Evolutionary conservation across 1,284 basidiomycete species (phyloP).

Genomic region (Ganoderma meredithae): DNA sequence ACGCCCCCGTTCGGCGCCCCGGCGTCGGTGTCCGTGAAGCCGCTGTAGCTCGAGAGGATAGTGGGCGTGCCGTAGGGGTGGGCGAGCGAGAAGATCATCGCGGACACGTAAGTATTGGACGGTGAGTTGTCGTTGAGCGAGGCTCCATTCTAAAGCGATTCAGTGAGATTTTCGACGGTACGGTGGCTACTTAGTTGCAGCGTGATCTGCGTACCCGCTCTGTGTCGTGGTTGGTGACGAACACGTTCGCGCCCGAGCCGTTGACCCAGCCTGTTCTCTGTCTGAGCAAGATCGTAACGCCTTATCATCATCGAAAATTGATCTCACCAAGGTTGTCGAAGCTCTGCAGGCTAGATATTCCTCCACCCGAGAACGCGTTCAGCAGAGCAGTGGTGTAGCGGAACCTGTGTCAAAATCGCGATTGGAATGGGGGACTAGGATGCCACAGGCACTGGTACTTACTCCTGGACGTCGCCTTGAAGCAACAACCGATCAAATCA

Average conservation of each 20-base stretch:
- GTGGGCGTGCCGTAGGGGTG: slow-evolving; percentile 73
- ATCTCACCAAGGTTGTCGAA: slow-evolving; percentile 59
- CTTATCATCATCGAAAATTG: background rate
- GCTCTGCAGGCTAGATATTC: slow-evolving; percentile 60
- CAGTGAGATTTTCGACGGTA: slow-evolving; percentile 3
- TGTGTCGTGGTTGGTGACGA: slow-evolving; percentile 76
- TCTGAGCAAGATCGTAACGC: background rate
- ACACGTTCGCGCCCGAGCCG: slow-evolving; percentile 64
- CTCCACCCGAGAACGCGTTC: slow-evolving; percentile 57
- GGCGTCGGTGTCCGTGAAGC: slow-evolving; percentile 56
- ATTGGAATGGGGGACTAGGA: background rate
- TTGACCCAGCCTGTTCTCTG: slow-evolving; percentile 59
- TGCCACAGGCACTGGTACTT: slow-evolving; percentile 30
- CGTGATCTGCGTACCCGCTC: slow-evolving; percentile 55
- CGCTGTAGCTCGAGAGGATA: slow-evolving; percentile 64
- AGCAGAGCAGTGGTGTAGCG: slow-evolving; percentile 62
- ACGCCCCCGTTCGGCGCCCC: slow-evolving; percentile 56
- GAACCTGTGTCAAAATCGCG: slow-evolving; percentile 51
- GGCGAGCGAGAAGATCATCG: slow-evolving; percentile 69
- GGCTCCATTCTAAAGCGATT: slow-evolving; percentile 49
- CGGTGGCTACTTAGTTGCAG: background rate
- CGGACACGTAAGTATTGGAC: slow-evolving; percentile 68
- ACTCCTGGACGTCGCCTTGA: slow-evolving; percentile 70
- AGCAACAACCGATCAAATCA: background rate
- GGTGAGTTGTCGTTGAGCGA: slow-evolving; percentile 68